Evolutionary conservation across 257 asterid genomes (phyloP).

Genomic region (Petunia axillaris): DNA sequence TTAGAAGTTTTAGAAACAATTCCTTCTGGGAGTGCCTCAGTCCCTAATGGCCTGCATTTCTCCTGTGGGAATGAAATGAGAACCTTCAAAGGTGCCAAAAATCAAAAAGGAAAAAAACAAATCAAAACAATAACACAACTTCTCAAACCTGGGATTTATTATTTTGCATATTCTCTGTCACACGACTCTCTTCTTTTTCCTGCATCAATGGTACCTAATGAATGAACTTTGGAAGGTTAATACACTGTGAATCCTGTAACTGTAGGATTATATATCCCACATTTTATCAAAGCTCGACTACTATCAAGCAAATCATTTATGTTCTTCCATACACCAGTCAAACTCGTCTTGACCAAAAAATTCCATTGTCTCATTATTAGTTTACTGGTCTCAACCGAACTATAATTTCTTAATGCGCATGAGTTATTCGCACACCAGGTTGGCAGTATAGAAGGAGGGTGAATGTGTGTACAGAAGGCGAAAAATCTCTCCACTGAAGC

Average conservation of each 20-base stretch:
- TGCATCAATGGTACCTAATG: slow-evolving; percentile 35
- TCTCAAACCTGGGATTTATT: slow-evolving; percentile 64
- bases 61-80: slow-evolving; percentile 42
- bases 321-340: slow-evolving; percentile 7
- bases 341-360: neutral
- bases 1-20: slow-evolving; percentile 65
- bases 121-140: neutral
- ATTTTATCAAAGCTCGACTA: neutral
- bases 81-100: slow-evolving; percentile 14
- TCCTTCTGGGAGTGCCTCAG: slow-evolving; percentile 78
- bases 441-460: neutral
- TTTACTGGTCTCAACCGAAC: neutral
- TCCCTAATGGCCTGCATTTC: slow-evolving; percentile 67
- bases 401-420: neutral
- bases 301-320: neutral
- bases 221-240: slow-evolving; percentile 22
- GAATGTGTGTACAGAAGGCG: neutral
- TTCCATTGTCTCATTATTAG: neutral
- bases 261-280: neutral
- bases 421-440: neutral
- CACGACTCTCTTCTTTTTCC: slow-evolving; percentile 24
- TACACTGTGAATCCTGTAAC: neutral
- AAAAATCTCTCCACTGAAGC: neutral
- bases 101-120: neutral
- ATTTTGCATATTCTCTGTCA: slow-evolving; percentile 26